Evolutionary conservation across 139 green algal genomes (phyloP).

Genomic region (Chlamydomonas sphaeroides): DNA sequence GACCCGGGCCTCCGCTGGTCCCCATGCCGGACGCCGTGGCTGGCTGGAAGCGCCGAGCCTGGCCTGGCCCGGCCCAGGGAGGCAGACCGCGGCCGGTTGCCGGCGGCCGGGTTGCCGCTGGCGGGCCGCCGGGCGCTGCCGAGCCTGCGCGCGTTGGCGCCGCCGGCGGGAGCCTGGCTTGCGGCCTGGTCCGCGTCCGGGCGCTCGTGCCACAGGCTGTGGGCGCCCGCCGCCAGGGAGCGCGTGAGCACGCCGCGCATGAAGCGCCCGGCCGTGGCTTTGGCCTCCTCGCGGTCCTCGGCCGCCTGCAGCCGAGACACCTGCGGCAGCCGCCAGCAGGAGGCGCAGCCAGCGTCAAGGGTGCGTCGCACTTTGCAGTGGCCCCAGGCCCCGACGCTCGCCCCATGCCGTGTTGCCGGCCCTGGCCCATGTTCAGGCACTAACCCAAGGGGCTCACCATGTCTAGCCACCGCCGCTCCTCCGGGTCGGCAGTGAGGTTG

Average conservation of each 20-base stretch:
- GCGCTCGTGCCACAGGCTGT: constrained; percentile 44
- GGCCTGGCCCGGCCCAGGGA: constrained; percentile 1
- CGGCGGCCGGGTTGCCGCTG: background rate
- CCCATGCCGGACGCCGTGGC: background rate
- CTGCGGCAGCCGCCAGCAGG: background rate
- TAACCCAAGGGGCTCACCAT: too few species aligned
- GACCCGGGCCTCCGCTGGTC: background rate
- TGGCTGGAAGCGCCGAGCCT: background rate
- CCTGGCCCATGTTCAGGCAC: too few species aligned
- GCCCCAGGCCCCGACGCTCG: too few species aligned
- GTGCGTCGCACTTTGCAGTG: too few species aligned
- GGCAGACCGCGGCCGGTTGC: constrained; percentile 1
- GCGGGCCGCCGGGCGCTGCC: constrained; percentile 10
- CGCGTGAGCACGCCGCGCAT: constrained; percentile 46
- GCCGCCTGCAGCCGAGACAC: background rate
- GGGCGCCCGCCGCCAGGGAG: constrained; percentile 47
- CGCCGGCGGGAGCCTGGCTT: background rate
- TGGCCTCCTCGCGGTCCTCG: background rate
- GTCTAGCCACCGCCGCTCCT: constrained; percentile 44
- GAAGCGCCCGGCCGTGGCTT: constrained; percentile 26
- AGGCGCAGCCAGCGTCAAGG: too few species aligned
- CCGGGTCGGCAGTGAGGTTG: constrained; percentile 49
- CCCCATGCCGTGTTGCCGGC: too few species aligned
- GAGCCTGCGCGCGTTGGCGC: constrained; percentile 1
- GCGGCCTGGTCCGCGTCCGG: background rate